phyloP scores from a whole-genome alignment of 108 stramenopile genomes.

The Phaeodactylum tricornutum region DNA sequence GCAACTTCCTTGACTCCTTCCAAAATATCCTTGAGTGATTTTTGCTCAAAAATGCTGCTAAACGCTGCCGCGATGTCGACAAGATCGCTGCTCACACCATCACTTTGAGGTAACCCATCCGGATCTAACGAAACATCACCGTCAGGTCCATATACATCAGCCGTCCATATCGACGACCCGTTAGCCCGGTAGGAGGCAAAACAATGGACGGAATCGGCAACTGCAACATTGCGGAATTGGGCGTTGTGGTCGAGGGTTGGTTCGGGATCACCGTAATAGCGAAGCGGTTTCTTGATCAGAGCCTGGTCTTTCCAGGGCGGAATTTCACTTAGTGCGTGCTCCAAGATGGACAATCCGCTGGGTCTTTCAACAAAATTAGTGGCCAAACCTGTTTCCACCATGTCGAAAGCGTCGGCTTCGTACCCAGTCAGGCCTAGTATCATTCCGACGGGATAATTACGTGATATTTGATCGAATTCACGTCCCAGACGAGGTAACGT shows the following conservation, averaged over 20 bases:
- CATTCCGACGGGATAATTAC: slow-evolving; percentile 32
- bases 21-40: slow-evolving; percentile 50
- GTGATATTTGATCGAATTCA: slow-evolving; percentile 49
- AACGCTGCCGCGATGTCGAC: slow-evolving; percentile 66
- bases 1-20: slow-evolving; percentile 52
- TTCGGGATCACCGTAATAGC: slow-evolving; percentile 26
- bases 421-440: slow-evolving; percentile 66
- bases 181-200: slow-evolving; percentile 50
- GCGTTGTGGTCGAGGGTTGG: slow-evolving; percentile 35
- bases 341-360: slow-evolving; percentile 33
- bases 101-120: slow-evolving; percentile 27
- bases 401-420: slow-evolving; percentile 63
- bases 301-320: slow-evolving; percentile 49
- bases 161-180: slow-evolving; percentile 25
- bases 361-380: slow-evolving; percentile 52
- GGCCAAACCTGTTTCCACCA: slow-evolving; percentile 76
- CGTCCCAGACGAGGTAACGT: slow-evolving; percentile 61
- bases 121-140: slow-evolving; percentile 29
- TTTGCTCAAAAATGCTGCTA: slow-evolving; percentile 43
- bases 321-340: slow-evolving; percentile 41
- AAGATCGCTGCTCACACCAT: slow-evolving; percentile 22
- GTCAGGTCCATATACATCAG: slow-evolving; percentile 9
- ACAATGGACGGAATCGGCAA: slow-evolving; percentile 49
- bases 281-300: slow-evolving; percentile 24
- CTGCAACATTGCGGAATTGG: slow-evolving; percentile 42